These are phyloP conservation scores for Phalaenopsis equestris DNA, from an alignment of 106 monocot genomes.

Conservation along the genomic window DNA sequence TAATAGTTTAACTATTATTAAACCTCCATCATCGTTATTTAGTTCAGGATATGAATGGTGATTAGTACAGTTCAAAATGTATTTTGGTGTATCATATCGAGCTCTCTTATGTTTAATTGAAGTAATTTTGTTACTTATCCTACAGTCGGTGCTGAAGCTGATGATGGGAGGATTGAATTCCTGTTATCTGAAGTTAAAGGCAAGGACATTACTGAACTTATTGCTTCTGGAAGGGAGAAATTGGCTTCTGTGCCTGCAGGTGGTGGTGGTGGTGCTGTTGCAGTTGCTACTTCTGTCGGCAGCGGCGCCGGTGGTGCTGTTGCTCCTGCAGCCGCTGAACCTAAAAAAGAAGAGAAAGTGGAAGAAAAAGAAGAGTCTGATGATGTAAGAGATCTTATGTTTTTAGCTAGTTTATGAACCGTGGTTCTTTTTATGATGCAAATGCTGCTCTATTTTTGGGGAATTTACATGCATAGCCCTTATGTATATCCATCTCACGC, in stretches of 20 bases:
- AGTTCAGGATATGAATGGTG: too few species aligned
- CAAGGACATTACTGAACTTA: slow-evolving; percentile 21
- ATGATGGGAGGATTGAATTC: slow-evolving; percentile 15
- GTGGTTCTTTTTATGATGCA: too few species aligned
- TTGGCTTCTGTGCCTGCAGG: slow-evolving; percentile 21
- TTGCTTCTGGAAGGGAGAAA: slow-evolving; percentile 27
- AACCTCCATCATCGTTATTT: too few species aligned
- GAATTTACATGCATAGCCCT: too few species aligned
- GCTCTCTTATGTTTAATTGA: neutral
- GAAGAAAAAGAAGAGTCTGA: slow-evolving; percentile 10
- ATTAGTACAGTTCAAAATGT: too few species aligned
- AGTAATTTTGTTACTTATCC: neutral
- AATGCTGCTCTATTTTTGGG: too few species aligned
- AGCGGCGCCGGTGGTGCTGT: neutral
- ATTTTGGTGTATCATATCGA: too few species aligned
- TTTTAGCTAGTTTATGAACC: too few species aligned
- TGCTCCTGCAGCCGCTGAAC: slow-evolving; percentile 6
- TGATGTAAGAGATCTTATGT: neutral
- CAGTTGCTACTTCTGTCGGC: neutral
- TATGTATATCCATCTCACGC: too few species aligned
- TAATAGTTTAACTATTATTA: too few species aligned
- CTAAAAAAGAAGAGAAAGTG: slow-evolving; percentile 8
- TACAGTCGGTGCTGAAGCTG: slow-evolving; percentile 22
- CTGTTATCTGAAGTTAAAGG: slow-evolving; percentile 23
- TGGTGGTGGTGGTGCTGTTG: slow-evolving; percentile 11